These are phyloP conservation scores for Termitomyces sp. DNA, from an alignment of 768 basidiomycete genomes.

Conservation along the genomic window DNA sequence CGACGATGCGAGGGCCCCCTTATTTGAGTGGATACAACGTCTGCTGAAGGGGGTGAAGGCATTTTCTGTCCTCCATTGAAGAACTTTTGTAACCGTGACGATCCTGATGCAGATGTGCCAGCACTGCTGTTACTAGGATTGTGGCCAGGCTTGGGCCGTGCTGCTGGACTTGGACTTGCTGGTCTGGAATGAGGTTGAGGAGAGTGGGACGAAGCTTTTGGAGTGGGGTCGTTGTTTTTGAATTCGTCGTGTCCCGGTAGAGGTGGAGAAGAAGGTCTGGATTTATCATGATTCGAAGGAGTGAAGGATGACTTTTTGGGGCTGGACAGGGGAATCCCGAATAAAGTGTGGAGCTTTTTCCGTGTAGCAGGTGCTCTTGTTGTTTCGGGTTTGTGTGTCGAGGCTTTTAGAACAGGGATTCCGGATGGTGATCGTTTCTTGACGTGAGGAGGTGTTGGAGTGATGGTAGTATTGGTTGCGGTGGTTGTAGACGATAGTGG, in stretches of 20 bases:
- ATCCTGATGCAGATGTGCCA: slow-evolving; percentile 24
- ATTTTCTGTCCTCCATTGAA: slow-evolving; percentile 18
- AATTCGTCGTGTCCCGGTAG: slow-evolving; percentile 16
- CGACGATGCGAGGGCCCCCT: slow-evolving; percentile 17
- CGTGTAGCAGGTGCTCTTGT: slow-evolving; percentile 36
- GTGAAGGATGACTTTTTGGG: slow-evolving; percentile 36
- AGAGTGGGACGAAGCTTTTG: slow-evolving; percentile 26
- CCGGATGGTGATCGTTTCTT: slow-evolving; percentile 25
- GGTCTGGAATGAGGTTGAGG: slow-evolving; percentile 22
- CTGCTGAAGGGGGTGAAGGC: slow-evolving; percentile 13
- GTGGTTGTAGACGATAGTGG: slow-evolving; percentile 67
- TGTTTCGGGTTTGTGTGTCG: slow-evolving; percentile 25
- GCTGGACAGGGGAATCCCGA: slow-evolving; percentile 37
- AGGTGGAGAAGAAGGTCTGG: slow-evolving; percentile 21
- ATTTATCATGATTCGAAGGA: slow-evolving; percentile 31
- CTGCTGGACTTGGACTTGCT: slow-evolving; percentile 29
- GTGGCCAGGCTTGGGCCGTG: slow-evolving; percentile 17
- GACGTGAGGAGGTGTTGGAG: slow-evolving; percentile 50
- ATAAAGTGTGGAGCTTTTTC: slow-evolving; percentile 43
- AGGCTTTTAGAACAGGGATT: slow-evolving; percentile 22
- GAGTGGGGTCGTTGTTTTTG: slow-evolving; percentile 23
- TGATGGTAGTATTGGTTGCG: slow-evolving; percentile 58
- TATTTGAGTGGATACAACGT: slow-evolving; percentile 18
- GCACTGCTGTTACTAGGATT: slow-evolving; percentile 21
- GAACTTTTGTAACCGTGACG: slow-evolving; percentile 18